Percentiles rank a stretch among this genome's conserved stretches.
phyloP scores from a whole-genome alignment of 192 early-diverging fungal species.

The Coemansia sp. region DNA sequence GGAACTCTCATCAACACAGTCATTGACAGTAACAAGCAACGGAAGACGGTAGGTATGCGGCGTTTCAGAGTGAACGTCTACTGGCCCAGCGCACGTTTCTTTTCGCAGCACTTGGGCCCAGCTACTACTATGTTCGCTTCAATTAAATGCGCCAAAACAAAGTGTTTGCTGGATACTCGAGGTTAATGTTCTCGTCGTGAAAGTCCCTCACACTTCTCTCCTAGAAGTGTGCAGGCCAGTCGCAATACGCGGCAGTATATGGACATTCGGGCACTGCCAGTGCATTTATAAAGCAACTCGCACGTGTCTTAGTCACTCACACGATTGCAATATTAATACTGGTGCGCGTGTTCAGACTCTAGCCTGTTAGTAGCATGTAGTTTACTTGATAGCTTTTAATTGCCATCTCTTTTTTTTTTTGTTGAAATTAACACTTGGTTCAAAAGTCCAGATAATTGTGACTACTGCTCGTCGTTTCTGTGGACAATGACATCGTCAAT shows the following conservation, averaged over 20 bases:
- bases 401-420: background rate
- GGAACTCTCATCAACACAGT: background rate
- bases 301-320: slow-evolving; percentile 2
- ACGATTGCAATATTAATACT: background rate
- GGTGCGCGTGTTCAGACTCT: background rate
- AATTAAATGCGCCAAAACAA: background rate
- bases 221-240: background rate
- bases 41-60: background rate
- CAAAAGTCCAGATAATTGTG: background rate
- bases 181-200: background rate
- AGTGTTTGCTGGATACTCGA: background rate
- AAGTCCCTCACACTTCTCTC: background rate
- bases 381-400: background rate
- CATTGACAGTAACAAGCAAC: slow-evolving; percentile 1
- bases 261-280: background rate
- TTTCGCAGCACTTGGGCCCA: background rate
- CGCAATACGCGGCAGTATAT: background rate
- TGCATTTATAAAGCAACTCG: background rate
- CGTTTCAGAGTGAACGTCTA: slow-evolving; percentile 3
- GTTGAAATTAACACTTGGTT: background rate
- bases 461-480: slow-evolving; percentile 39
- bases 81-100: slow-evolving; percentile 3
- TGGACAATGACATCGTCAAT: slow-evolving; percentile 86
- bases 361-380: background rate
- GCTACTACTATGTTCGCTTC: background rate